phyloP scores from a whole-genome alignment of 345 rosid species.

The Excoecaria cochinchinensis region DNA sequence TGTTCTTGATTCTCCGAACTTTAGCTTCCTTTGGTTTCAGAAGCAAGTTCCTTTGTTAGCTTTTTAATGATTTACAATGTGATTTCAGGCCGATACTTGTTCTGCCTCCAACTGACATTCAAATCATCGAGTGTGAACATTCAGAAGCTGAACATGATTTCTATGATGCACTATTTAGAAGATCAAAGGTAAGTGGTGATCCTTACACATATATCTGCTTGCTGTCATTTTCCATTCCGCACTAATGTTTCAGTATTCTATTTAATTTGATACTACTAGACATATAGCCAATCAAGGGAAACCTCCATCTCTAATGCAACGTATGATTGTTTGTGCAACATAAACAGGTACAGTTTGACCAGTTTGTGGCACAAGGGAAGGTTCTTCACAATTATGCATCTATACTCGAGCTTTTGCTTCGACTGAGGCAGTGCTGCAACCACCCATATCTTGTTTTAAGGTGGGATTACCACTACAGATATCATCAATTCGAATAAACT shows the following conservation, averaged over 20 bases:
- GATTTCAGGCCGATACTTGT: slow-evolving; percentile 60
- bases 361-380: slow-evolving; percentile 69
- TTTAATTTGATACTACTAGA: neutral
- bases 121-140: slow-evolving; percentile 54
- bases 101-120: slow-evolving; percentile 64
- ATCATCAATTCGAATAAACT: neutral
- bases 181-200: slow-evolving; percentile 50
- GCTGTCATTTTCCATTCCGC: neutral
- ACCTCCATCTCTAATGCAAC: neutral
- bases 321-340: slow-evolving; percentile 5
- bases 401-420: slow-evolving; percentile 67
- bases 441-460: slow-evolving; percentile 74
- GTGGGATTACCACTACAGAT: slow-evolving; percentile 23
- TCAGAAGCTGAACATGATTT: slow-evolving; percentile 63
- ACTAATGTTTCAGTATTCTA: too few species aligned
- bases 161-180: slow-evolving; percentile 59
- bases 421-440: slow-evolving; percentile 75
- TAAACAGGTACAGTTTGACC: slow-evolving; percentile 63
- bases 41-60: neutral
- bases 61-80: slow-evolving; percentile 13
- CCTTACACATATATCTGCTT: neutral
- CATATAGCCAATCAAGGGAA: neutral
- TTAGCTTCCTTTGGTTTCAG: neutral
- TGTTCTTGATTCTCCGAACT: neutral
- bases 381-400: slow-evolving; percentile 68